These are phyloP conservation scores for Acrocalymma vagum DNA, from an alignment of 2,329 filamentous ascomycete species.

Conservation along the genomic window DNA sequence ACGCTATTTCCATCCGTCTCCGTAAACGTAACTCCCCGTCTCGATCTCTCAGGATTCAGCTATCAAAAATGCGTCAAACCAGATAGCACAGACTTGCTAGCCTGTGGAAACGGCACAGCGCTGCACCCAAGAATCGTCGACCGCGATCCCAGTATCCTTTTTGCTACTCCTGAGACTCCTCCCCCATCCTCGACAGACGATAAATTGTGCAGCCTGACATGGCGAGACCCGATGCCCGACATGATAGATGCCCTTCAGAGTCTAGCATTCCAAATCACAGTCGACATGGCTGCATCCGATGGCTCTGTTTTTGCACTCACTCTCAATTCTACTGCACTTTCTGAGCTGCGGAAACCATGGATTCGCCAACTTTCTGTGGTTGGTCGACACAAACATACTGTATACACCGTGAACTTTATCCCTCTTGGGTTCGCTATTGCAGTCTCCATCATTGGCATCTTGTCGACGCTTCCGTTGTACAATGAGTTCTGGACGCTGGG, in stretches of 20 bases:
- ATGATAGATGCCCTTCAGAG: conserved; percentile 22
- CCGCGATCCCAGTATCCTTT: conserved; percentile 17
- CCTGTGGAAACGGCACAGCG: neutral
- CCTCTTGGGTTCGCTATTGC: conserved; percentile 15
- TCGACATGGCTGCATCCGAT: conserved; percentile 17
- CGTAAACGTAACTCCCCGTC: conserved; percentile 16
- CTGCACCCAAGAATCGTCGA: conserved; percentile 2
- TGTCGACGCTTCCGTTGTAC: conserved; percentile 29
- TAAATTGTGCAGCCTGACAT: conserved; percentile 19
- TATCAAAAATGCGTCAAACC: conserved; percentile 17
- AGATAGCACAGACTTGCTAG: neutral
- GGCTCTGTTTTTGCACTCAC: conserved; percentile 14
- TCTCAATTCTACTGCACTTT: conserved; percentile 4
- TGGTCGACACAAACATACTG: neutral
- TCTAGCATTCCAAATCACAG: conserved; percentile 23
- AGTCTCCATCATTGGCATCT: conserved; percentile 21
- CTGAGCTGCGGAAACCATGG: conserved; percentile 12
- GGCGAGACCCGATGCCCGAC: conserved; percentile 22
- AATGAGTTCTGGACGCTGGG: conserved; percentile 40
- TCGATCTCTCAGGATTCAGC: conserved; percentile 9
- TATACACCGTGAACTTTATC: conserved; percentile 8
- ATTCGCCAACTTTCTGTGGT: conserved; percentile 9
- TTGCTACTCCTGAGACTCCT: conserved; percentile 5
- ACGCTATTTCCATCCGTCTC: conserved; percentile 18
- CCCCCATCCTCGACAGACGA: neutral